Evolutionary conservation across 1,139 yeast genomes (phyloP).

Genomic region (Pichia kudriavzevii): DNA sequence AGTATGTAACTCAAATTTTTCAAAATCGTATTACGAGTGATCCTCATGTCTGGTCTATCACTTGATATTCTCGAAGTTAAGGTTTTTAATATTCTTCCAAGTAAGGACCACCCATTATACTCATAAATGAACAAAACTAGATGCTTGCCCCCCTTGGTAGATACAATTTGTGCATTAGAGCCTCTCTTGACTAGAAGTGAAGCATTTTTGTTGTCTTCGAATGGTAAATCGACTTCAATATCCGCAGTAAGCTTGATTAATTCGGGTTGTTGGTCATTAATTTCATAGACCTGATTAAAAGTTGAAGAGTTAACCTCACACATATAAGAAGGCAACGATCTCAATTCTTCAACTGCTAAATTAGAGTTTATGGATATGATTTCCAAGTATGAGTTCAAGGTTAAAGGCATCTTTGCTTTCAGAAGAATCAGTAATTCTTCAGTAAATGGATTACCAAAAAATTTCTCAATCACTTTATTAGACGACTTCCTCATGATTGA

Average conservation of each 20-base stretch:
- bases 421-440: conserved; percentile 51
- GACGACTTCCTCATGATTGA: conserved; percentile 50
- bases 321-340: conserved; percentile 55
- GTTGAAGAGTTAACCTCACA: conserved; percentile 33
- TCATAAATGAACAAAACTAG: conserved; percentile 63
- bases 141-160: conserved; percentile 18
- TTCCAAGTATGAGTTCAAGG: conserved; percentile 54
- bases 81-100: conserved; percentile 73
- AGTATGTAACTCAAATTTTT: conserved; percentile 19
- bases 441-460: conserved; percentile 50
- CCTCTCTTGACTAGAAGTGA: conserved; percentile 41
- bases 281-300: conserved; percentile 34
- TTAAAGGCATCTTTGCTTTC: conserved; percentile 70
- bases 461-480: conserved; percentile 44
- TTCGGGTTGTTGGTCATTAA: conserved; percentile 48
- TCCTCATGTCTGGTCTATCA: conserved; percentile 36
- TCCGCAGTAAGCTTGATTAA: conserved; percentile 36
- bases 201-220: conserved; percentile 37
- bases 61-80: conserved; percentile 34
- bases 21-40: conserved; percentile 44
- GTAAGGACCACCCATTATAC: conserved; percentile 80
- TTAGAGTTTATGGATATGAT: conserved; percentile 57
- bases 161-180: conserved; percentile 64
- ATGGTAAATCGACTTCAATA: conserved; percentile 45
- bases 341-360: conserved; percentile 59